Evolutionary conservation across 2,329 filamentous ascomycete genomes (phyloP).

Genomic region (Stemphylium beticola): DNA sequence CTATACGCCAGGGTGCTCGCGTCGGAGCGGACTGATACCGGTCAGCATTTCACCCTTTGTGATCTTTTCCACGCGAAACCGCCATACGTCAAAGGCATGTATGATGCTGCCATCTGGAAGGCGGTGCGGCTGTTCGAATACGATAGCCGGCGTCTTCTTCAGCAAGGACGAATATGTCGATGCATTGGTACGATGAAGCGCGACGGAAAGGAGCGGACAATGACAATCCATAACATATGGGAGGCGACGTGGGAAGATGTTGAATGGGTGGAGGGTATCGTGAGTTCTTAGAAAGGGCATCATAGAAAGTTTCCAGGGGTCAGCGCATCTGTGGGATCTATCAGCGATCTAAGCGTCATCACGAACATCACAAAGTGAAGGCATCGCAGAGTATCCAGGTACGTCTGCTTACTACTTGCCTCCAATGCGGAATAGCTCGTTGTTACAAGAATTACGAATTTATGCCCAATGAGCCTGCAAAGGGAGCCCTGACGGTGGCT

Average conservation of each 20-base stretch:
- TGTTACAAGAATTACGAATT: neutral
- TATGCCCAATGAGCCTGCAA: too few species aligned
- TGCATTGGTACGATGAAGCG: slow-evolving; percentile 58
- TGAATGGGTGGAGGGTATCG: slow-evolving; percentile 56
- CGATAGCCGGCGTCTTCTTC: slow-evolving; percentile 55
- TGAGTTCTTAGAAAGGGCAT: slow-evolving; percentile 23
- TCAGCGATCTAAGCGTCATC: slow-evolving; percentile 12
- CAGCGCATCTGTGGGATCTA: neutral
- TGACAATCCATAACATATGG: slow-evolving; percentile 59
- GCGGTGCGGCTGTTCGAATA: slow-evolving; percentile 54
- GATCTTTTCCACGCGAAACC: slow-evolving; percentile 66
- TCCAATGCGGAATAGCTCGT: too few species aligned
- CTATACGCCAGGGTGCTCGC: slow-evolving; percentile 67
- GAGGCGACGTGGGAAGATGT: slow-evolving; percentile 62
- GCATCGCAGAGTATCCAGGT: too few species aligned
- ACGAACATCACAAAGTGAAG: neutral
- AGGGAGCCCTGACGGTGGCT: slow-evolving; percentile 1
- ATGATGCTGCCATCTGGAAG: slow-evolving; percentile 54
- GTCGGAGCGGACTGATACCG: slow-evolving; percentile 61
- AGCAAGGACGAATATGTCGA: slow-evolving; percentile 52
- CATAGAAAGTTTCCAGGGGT: neutral
- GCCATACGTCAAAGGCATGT: slow-evolving; percentile 59
- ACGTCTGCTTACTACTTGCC: too few species aligned
- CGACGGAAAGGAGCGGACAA: slow-evolving; percentile 51
- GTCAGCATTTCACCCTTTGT: slow-evolving; percentile 68